phyloP scores from a whole-genome alignment of 257 asterid species.

The Plantago major region DNA sequence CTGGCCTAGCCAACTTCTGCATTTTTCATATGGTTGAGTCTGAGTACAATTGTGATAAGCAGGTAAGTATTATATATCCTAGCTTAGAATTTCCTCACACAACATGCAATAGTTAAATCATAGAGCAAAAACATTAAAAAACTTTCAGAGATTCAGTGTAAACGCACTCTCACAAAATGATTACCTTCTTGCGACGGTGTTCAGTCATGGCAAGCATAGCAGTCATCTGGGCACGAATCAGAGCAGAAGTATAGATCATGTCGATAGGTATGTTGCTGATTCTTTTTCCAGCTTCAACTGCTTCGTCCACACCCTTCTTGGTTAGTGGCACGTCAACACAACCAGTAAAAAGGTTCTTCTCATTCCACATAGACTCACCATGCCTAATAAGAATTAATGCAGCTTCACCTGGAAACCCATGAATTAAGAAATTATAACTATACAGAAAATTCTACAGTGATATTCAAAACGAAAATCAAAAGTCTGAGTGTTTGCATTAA shows the following conservation, averaged over 20 bases:
- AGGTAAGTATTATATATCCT: too few relatives aligned
- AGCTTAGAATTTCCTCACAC: too few relatives aligned
- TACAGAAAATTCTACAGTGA: too few relatives aligned
- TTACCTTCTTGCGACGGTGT: slow-evolving; percentile 96
- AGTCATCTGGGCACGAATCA: slow-evolving; percentile 98
- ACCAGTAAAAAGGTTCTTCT: slow-evolving; percentile 95
- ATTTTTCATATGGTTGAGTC: too few relatives aligned
- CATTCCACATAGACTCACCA: slow-evolving; percentile 99
- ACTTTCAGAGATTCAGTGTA: too few relatives aligned
- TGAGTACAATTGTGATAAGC: too few relatives aligned
- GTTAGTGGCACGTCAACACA: slow-evolving; percentile 97
- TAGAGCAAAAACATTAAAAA: too few relatives aligned
- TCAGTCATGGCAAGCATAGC: slow-evolving; percentile 99
- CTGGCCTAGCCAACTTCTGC: too few relatives aligned
- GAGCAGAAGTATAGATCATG: slow-evolving; percentile 80
- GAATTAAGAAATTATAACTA: neutral
- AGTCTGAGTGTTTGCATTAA: too few relatives aligned
- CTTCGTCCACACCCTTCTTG: slow-evolving; percentile 90
- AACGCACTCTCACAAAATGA: too few relatives aligned
- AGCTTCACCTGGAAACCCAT: slow-evolving; percentile 62
- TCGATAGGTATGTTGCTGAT: slow-evolving; percentile 93
- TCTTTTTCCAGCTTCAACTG: slow-evolving; percentile 92
- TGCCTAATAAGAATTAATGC: slow-evolving; percentile 90
- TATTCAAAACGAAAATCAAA: too few relatives aligned
- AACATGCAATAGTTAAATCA: too few relatives aligned